Evolutionary conservation across 768 basidiomycete species (phyloP).

Genomic region (Suillus subluteus): DNA sequence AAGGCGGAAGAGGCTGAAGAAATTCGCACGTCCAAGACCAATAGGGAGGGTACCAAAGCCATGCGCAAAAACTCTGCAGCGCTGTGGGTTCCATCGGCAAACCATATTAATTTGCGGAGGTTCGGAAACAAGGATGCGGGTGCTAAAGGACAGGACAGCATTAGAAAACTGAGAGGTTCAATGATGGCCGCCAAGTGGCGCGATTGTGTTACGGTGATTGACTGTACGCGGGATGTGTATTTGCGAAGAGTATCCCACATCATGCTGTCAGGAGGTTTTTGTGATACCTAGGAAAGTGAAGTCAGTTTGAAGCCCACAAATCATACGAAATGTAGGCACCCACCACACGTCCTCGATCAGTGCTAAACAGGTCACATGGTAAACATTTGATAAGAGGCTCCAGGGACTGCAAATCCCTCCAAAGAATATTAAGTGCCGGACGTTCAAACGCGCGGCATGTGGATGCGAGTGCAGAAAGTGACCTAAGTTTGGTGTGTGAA

Average conservation of each 20-base stretch:
- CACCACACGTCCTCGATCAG: not conserved
- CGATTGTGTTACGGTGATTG: slow-evolving; percentile 9
- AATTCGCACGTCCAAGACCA: not conserved
- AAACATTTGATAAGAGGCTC: slow-evolving; percentile 21
- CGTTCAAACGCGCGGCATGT: slow-evolving; percentile 28
- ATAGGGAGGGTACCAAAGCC: slow-evolving; percentile 26
- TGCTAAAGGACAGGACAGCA: slow-evolving; percentile 20
- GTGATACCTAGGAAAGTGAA: not conserved
- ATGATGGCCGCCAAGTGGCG: not conserved
- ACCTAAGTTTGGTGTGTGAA: not conserved
- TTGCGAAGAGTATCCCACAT: too few relatives aligned
- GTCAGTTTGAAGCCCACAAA: not conserved
- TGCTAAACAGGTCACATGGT: not conserved
- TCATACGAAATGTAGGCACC: not conserved
- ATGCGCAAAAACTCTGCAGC: slow-evolving; percentile 27
- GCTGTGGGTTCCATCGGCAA: slow-evolving; percentile 21
- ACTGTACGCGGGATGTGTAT: too few relatives aligned
- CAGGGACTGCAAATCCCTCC: slow-evolving; percentile 26
- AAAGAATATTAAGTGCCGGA: slow-evolving; percentile 21
- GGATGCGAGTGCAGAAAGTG: slow-evolving; percentile 26
- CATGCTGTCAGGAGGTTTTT: too few relatives aligned
- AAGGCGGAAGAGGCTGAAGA: too few relatives aligned
- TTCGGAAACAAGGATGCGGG: slow-evolving; percentile 25
- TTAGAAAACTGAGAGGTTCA: slow-evolving; percentile 7
- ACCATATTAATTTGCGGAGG: slow-evolving; percentile 27